Base-by-base conservation (phyloP, 179 eudicot species). In the Spinacia oleracea region DNA sequence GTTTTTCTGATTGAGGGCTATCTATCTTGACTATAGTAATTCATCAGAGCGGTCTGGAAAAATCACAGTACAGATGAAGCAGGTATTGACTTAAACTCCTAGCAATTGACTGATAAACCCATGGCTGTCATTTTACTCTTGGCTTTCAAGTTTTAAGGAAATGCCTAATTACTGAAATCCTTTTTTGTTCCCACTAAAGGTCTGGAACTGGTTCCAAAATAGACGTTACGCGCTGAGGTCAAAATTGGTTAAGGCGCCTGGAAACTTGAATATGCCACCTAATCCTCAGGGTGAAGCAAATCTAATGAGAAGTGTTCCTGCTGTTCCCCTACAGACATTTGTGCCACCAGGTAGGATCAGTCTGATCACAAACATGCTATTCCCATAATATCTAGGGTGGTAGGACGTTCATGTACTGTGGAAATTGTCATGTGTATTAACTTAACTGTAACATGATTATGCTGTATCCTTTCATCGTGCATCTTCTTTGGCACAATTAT, bases 191-290 rank as follows among this genome's bases (percentile, higher is more conserved):
- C 73, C 40, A 27, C 20, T 67, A 48, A 76, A 95, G 98, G 93
- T 94, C 43, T 96, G 96, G 97, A 96, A 91, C 80, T 96, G 99
- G 99, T 96, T 96, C 83, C 99, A 96, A 70, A 96, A 96, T 83
- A 91, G 94, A 84, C 84, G 99, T 75, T 91, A 90, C 90, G 95
- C 99, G 63, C 78, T 94, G 64, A 92, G 97, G 80, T 89, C 98
- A 70, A 92, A 88, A 85, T 71, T 89, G 66, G 89, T 88, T 6
- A 94, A 88, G 82, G 23, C 88, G 55, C 85, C 90, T 76, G 87
- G 86, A 71, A 88, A 84, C 82, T 65, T 83, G 58, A 89, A 80
- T 80, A 65, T 81, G 48, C 65, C 88, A 32, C 80, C 84, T 50
- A n/a, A 83, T 85, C 78, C 91, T 77, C 88, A 80, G 21, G 87